phyloP scores from a whole-genome alignment of 257 asterid species.

The Ilex aquifolium region DNA sequence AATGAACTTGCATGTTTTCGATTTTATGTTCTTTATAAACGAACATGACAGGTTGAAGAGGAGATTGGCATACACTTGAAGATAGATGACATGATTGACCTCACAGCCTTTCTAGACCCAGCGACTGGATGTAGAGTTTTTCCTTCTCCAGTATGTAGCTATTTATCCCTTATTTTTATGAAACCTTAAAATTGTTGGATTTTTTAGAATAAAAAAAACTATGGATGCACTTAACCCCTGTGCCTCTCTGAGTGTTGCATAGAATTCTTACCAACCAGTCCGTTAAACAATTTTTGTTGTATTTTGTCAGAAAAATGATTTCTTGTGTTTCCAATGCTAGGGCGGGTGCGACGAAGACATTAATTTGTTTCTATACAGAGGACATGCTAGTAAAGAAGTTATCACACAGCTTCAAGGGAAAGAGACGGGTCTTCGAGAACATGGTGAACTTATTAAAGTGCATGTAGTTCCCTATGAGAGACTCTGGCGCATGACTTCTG shows the following conservation, averaged over 20 bases:
- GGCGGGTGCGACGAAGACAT: conserved; percentile 91
- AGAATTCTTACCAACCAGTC: too few relatives aligned
- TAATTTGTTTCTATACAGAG: conserved; percentile 68
- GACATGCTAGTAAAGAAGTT: conserved; percentile 50
- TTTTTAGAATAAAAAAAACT: too few relatives aligned
- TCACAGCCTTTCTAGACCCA: conserved; percentile 69
- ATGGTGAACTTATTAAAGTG: conserved; percentile 73
- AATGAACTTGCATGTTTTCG: neutral
- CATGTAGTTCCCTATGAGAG: conserved; percentile 67
- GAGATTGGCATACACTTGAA: conserved; percentile 76
- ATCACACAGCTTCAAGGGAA: conserved; percentile 67
- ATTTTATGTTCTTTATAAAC: conserved; percentile 6
- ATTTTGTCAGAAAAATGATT: neutral
- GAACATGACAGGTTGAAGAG: conserved; percentile 71
- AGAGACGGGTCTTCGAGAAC: conserved; percentile 78
- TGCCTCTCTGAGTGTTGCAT: too few relatives aligned
- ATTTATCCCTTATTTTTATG: neutral
- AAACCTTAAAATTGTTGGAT: neutral
- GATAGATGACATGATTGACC: conserved; percentile 62
- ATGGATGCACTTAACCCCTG: too few relatives aligned
- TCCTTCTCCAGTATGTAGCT: conserved; percentile 73
- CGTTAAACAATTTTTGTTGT: neutral
- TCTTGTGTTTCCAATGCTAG: conserved; percentile 27
- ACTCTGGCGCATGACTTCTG: conserved; percentile 83
- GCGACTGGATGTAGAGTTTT: conserved; percentile 64